Evolutionary conservation across 2,329 filamentous ascomycete species (phyloP).

Genomic region (Metarhizium sp.): DNA sequence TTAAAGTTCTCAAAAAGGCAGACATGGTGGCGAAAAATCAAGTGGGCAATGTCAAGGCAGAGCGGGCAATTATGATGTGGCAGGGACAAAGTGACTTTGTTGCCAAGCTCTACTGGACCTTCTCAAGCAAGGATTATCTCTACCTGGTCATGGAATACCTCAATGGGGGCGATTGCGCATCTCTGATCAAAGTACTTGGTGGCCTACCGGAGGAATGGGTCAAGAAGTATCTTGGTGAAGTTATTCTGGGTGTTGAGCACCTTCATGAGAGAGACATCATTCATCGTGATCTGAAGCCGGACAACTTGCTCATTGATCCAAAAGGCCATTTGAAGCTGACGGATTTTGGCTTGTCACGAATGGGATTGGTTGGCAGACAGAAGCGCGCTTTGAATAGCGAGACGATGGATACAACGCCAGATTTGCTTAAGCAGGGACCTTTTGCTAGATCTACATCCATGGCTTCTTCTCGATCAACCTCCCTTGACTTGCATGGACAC

Average conservation of each 20-base stretch:
- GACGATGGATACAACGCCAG: constrained; percentile 74
- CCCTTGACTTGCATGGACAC: constrained; percentile 74
- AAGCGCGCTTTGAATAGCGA: constrained; percentile 79
- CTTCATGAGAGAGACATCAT: constrained; percentile 91
- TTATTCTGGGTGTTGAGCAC: constrained; percentile 94
- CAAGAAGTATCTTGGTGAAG: constrained; percentile 93
- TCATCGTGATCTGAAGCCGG: constrained; percentile 92
- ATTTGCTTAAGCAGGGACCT: constrained; percentile 84
- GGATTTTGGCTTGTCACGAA: constrained; percentile 92
- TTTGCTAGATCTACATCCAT: constrained; percentile 81
- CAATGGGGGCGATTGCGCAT: constrained; percentile 94
- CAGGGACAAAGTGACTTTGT: constrained; percentile 99
- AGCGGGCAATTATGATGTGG: constrained; percentile 99
- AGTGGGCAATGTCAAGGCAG: constrained; percentile 97
- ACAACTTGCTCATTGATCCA: constrained; percentile 94
- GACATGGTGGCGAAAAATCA: constrained; percentile 99
- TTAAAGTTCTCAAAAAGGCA: constrained; percentile 98
- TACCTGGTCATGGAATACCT: constrained; percentile 99
- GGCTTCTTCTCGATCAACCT: constrained; percentile 84
- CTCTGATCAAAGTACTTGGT: constrained; percentile 87
- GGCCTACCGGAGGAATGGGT: constrained; percentile 95
- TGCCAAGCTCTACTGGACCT: constrained; percentile 98
- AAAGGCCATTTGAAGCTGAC: constrained; percentile 95
- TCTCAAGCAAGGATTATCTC: constrained; percentile 97
- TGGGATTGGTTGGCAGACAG: constrained; percentile 93